Base-by-base conservation (phyloP, 1,139 yeast species). In the Meyerozyma sp. region DNA sequence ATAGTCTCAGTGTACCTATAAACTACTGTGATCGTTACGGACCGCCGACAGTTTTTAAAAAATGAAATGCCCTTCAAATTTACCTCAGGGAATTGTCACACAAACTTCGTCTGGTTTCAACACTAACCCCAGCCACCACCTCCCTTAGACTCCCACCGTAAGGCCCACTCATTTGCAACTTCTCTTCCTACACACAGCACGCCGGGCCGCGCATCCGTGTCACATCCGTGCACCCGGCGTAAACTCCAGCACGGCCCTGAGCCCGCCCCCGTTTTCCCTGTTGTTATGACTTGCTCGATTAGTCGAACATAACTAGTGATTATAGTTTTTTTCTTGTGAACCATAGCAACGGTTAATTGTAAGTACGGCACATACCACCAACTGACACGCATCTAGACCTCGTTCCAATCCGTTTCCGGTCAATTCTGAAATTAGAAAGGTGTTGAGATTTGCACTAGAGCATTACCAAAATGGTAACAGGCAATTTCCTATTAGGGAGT, bases 401-500 rank as follows among this genome's bases (percentile, higher is more conserved):
- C 20, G 11, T 6, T 13, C 2, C 13, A 27, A 5, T 10, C 29
- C 29, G 2, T n/a, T 10, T n/a, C 29, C 7, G 13, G 13, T 27
- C 29, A 27, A 27, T 23, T 23, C 8, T 23, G 39, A 9, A 13
- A 8, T 7, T 13, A 5, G 5, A 9, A 23, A 23, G 30, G 16
- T 34, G 37, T 18, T 21, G 37, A 34, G 37, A 13, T 34, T 34
- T 34, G 25, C 26, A 21, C 3, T 34, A 11, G 14, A 34, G 16
- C 37, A 34, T 34, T 34, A 34, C 37, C 37, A 34, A 34, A 34
- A 20, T 34, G 37, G 37, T 20, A 34, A 34, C 14, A 34, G 26
- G 26, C 37, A 34, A 34, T 34, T 34, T 34, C 37, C 37, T 34
- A 34, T 34, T 34, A 34, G 37, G 37, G 37, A 34, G 37, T 34